Evolutionary conservation across 805 yeast species (phyloP).

Genomic region (Candida namnaoensis): DNA sequence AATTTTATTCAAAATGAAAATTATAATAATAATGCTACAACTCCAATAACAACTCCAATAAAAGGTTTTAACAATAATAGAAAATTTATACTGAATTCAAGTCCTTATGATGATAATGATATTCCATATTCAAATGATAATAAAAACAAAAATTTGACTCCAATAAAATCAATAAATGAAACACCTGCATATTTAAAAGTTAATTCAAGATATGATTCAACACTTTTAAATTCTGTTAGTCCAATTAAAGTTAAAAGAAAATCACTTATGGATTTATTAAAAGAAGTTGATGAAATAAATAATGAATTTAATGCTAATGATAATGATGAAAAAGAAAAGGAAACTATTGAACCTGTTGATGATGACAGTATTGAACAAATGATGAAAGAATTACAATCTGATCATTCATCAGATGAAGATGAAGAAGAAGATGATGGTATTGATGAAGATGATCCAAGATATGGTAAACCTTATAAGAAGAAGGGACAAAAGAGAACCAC

Average conservation of each 20-base stretch:
- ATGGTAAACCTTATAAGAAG: conserved; percentile 21
- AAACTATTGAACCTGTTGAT: conserved; percentile 3
- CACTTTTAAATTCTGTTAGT: background rate
- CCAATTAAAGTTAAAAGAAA: background rate
- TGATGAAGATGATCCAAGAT: background rate
- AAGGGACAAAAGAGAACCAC: conserved; percentile 25
- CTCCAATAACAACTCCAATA: conserved; percentile 6
- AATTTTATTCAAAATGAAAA: too few species aligned
- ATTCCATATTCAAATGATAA: conserved; percentile 4
- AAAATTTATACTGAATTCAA: background rate
- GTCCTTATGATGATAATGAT: conserved; percentile 3
- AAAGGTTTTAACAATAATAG: background rate
- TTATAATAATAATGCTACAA: background rate
- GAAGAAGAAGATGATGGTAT: conserved; percentile 9
- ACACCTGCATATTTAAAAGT: conserved; percentile 37
- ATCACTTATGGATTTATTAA: background rate
- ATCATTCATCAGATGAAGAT: conserved; percentile 4
- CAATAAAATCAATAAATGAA: conserved; percentile 5
- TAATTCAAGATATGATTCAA: background rate
- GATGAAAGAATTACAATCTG: background rate
- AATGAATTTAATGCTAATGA: conserved; percentile 18
- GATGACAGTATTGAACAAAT: background rate
- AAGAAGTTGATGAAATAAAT: background rate
- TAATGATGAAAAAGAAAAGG: conserved; percentile 8
- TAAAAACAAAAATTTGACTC: conserved; percentile 4